phyloP scores from a whole-genome alignment of 768 basidiomycete species.

The Boletus bicolor region DNA sequence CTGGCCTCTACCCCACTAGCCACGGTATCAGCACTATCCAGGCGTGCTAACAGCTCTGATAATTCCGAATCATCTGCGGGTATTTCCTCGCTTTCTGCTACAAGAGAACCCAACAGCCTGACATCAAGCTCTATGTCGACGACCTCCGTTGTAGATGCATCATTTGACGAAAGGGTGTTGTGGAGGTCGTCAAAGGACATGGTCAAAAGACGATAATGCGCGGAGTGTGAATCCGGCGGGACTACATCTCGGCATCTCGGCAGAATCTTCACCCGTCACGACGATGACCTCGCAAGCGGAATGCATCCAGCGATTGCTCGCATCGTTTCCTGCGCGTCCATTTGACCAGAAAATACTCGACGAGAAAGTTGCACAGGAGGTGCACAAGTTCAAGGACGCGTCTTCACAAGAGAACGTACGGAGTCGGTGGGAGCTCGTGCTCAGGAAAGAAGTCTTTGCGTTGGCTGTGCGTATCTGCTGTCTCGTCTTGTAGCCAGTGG shows the following conservation, averaged over 20 bases:
- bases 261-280: slow-evolving; percentile 5
- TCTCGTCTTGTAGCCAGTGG: background rate
- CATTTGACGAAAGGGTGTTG: slow-evolving; percentile 10
- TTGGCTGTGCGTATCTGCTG: slow-evolving; percentile 54
- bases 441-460: slow-evolving; percentile 68
- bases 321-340: slow-evolving; percentile 51
- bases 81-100: slow-evolving; percentile 25
- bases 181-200: slow-evolving; percentile 30
- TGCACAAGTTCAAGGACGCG: slow-evolving; percentile 41
- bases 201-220: slow-evolving; percentile 14
- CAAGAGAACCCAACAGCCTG: slow-evolving; percentile 29
- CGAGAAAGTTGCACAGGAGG: slow-evolving; percentile 44
- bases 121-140: slow-evolving; percentile 38
- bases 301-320: slow-evolving; percentile 48
- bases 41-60: slow-evolving; percentile 48
- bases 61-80: slow-evolving; percentile 34
- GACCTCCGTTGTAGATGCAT: slow-evolving; percentile 1
- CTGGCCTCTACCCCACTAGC: slow-evolving; percentile 60
- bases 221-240: slow-evolving; percentile 13
- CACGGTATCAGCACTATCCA: slow-evolving; percentile 57
- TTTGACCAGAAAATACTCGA: slow-evolving; percentile 46
- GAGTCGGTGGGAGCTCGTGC: slow-evolving; percentile 71
- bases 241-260: slow-evolving; percentile 25
- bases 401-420: slow-evolving; percentile 58
- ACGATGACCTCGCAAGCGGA: slow-evolving; percentile 52